Conservation (phyloP, 2,329 filamentous ascomycete genomes). For the Aspergillus tubingensis region DNA sequence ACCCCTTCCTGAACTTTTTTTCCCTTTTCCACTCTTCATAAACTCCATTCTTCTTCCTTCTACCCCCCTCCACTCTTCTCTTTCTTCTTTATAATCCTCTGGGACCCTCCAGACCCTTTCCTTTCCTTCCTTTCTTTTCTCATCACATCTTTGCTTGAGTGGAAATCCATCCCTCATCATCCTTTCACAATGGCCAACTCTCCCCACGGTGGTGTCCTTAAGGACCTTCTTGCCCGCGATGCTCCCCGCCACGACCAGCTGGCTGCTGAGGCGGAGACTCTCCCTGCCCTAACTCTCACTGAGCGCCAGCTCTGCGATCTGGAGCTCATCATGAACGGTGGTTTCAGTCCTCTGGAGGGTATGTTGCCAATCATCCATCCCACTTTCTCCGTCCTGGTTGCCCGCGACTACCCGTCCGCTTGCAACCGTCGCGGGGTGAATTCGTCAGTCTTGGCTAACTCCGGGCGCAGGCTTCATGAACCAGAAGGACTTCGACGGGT, state of each 20-base stretch:
- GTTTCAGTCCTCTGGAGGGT: conserved; percentile 98
- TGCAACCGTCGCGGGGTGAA: neutral
- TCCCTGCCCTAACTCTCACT: conserved; percentile 79
- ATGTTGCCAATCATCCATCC: conserved; percentile 37
- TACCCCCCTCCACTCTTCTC: conserved; percentile 1
- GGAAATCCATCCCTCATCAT: neutral
- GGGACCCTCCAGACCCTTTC: conserved; percentile 9
- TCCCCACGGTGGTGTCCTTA: conserved; percentile 89
- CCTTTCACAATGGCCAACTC: conserved; percentile 50
- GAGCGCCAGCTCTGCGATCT: conserved; percentile 98
- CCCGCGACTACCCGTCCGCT: neutral
- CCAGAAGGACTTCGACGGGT: conserved; percentile 95
- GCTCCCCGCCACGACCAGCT: conserved; percentile 78
- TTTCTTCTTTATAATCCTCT: conserved; percentile 12
- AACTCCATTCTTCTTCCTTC: neutral
- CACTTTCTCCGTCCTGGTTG: neutral
- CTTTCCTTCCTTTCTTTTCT: neutral
- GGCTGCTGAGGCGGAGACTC: conserved; percentile 76
- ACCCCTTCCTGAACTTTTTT: conserved; percentile 1
- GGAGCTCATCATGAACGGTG: conserved; percentile 94
- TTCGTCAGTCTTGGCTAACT: conserved; percentile 14
- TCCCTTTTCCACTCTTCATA: neutral
- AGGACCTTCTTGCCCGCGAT: conserved; percentile 96
- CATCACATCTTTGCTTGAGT: neutral
- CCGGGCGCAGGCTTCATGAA: conserved; percentile 79